These are phyloP conservation scores for Candida dubliniensis DNA, from an alignment of 1,139 yeast genomes.

Conservation along the genomic window DNA sequence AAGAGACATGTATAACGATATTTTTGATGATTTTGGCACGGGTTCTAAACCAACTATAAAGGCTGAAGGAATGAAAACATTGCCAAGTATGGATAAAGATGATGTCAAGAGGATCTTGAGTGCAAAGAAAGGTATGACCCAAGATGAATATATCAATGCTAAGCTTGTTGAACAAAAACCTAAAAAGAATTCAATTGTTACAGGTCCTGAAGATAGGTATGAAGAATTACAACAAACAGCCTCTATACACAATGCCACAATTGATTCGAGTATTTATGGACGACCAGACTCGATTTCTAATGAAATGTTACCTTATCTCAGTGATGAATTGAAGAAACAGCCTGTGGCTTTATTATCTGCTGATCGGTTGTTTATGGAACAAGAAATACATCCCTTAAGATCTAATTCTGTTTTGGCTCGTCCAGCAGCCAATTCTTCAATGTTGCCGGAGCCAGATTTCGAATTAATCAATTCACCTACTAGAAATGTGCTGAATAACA, in stretches of 20 bases:
- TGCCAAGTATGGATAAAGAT: constrained; percentile 50
- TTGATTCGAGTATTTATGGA: constrained; percentile 25
- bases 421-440: constrained; percentile 15
- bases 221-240: constrained; percentile 43
- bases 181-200: constrained; percentile 33
- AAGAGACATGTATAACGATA: constrained; percentile 41
- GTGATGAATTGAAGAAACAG: constrained; percentile 35
- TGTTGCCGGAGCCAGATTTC: constrained; percentile 41
- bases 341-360: constrained; percentile 34
- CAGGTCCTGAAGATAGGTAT: constrained; percentile 26
- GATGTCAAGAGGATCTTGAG: constrained; percentile 44
- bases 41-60: constrained; percentile 36
- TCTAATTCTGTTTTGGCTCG: constrained; percentile 10
- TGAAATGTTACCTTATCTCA: constrained; percentile 30
- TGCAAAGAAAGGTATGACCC: constrained; percentile 41
- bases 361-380: constrained; percentile 42
- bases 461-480: constrained; percentile 28
- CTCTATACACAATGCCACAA: constrained; percentile 37
- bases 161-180: constrained; percentile 31
- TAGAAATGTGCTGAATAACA: not conserved
- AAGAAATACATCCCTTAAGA: constrained; percentile 5
- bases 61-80: constrained; percentile 43
- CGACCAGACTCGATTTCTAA: constrained; percentile 4
- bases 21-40: constrained; percentile 36
- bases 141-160: constrained; percentile 42